Conservation (phyloP, 2,329 filamentous ascomycete genomes). For the Fusarium verrucosum region DNA sequence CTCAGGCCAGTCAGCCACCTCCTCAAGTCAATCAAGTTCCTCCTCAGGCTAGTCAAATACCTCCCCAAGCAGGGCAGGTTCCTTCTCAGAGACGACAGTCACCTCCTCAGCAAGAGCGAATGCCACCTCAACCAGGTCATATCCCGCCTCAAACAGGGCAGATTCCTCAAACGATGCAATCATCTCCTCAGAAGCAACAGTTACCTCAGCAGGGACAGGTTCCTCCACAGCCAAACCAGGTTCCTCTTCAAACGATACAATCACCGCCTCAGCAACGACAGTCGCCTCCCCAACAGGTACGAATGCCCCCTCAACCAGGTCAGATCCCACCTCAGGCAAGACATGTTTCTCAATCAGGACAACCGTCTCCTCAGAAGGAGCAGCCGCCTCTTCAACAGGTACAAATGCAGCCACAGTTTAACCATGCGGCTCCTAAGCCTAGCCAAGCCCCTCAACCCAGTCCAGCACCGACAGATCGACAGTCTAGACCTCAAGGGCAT, state of each 20-base stretch:
- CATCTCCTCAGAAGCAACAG: background rate
- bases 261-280: background rate
- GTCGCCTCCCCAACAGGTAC: background rate
- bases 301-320: background rate
- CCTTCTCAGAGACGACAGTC: background rate
- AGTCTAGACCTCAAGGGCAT: background rate
- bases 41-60: background rate
- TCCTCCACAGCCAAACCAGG: background rate
- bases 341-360: no score
- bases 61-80: background rate
- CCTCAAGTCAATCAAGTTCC: background rate
- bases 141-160: background rate
- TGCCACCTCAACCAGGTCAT: background rate
- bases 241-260: background rate
- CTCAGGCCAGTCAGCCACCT: background rate
- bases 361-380: constrained; percentile 1
- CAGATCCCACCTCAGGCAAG: background rate
- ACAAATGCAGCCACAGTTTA: background rate
- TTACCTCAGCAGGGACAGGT: background rate
- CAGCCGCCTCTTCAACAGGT: background rate
- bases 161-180: background rate
- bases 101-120: background rate
- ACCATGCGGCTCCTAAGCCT: background rate
- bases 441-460: background rate
- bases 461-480: background rate